These are phyloP conservation scores for Pilasporangium apinafurcum DNA, from an alignment of 352 stramenopile species.

Conservation along the genomic window DNA sequence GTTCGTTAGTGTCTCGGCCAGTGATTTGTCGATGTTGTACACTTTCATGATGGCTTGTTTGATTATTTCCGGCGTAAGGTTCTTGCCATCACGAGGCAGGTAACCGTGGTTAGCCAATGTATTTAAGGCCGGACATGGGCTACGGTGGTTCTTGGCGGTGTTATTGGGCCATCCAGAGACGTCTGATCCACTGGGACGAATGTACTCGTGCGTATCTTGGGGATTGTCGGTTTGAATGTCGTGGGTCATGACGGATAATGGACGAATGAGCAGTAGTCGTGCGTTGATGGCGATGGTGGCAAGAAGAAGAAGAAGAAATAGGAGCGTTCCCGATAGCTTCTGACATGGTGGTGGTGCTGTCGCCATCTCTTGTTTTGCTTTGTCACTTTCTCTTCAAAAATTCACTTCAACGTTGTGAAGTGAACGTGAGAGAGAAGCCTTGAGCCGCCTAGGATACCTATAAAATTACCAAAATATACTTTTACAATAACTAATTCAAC, in stretches of 20 bases:
- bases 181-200: slow-evolving; percentile 21
- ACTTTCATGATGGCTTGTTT: slow-evolving; percentile 31
- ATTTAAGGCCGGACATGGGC: slow-evolving; percentile 62
- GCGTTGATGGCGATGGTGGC: background rate
- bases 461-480: no score
- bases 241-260: slow-evolving; percentile 2
- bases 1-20: slow-evolving; percentile 25
- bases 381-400: no score
- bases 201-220: slow-evolving; percentile 25
- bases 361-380: background rate
- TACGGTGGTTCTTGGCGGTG: slow-evolving; percentile 31
- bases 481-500: no score
- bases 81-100: slow-evolving; percentile 54
- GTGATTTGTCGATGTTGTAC: slow-evolving; percentile 32
- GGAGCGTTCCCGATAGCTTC: background rate
- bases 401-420: no score
- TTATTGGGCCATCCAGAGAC: slow-evolving; percentile 44
- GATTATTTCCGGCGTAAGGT: slow-evolving; percentile 30
- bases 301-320: background rate
- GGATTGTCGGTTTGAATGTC: background rate
- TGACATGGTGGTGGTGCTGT: background rate
- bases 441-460: no score
- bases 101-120: slow-evolving; percentile 65
- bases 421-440: no score
- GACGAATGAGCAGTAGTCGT: slow-evolving; percentile 2